These are phyloP conservation scores for Butyriboletus regius DNA, from an alignment of 1,284 basidiomycete genomes.

Conservation along the genomic window DNA sequence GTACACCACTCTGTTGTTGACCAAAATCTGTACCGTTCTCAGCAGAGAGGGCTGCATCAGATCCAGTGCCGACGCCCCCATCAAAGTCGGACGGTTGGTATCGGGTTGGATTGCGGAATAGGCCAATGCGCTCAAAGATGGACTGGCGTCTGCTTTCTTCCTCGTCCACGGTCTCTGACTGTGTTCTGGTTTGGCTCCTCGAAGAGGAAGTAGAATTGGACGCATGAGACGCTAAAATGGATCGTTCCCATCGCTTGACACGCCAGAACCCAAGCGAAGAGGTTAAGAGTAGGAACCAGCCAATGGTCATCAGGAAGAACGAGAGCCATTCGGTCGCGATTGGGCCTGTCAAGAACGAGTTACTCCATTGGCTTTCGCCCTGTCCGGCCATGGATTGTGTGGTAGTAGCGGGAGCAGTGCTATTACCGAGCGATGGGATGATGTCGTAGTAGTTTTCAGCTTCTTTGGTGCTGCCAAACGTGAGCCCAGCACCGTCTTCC, in stretches of 20 bases:
- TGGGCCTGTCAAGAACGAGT: slow-evolving; percentile 40
- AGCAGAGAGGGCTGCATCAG: slow-evolving; percentile 6
- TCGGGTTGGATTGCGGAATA: slow-evolving; percentile 14
- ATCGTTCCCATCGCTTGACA: slow-evolving; percentile 79
- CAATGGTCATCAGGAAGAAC: slow-evolving; percentile 88
- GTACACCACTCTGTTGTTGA: slow-evolving; percentile 1
- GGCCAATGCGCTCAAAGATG: slow-evolving; percentile 26
- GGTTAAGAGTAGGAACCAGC: slow-evolving; percentile 88
- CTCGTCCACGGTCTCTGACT: slow-evolving; percentile 22
- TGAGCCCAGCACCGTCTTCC: slow-evolving; percentile 25
- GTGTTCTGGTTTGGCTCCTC: slow-evolving; percentile 20
- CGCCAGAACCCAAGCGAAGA: slow-evolving; percentile 86
- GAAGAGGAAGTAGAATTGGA: slow-evolving; percentile 24
- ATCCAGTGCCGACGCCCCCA: not conserved
- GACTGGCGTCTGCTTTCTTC: slow-evolving; percentile 23
- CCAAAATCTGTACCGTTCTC: slow-evolving; percentile 1
- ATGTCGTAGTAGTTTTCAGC: slow-evolving; percentile 42
- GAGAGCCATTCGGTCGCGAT: slow-evolving; percentile 80
- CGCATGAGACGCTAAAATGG: slow-evolving; percentile 51
- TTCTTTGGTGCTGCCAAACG: slow-evolving; percentile 42
- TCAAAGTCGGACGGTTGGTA: slow-evolving; percentile 13
- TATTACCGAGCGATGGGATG: slow-evolving; percentile 8
- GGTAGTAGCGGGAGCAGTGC: slow-evolving; percentile 10
- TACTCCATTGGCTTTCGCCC: slow-evolving; percentile 17
- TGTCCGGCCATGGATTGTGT: slow-evolving; percentile 11